phyloP scores from a whole-genome alignment of 1,284 basidiomycete species.

The Blastosporella zonata region DNA sequence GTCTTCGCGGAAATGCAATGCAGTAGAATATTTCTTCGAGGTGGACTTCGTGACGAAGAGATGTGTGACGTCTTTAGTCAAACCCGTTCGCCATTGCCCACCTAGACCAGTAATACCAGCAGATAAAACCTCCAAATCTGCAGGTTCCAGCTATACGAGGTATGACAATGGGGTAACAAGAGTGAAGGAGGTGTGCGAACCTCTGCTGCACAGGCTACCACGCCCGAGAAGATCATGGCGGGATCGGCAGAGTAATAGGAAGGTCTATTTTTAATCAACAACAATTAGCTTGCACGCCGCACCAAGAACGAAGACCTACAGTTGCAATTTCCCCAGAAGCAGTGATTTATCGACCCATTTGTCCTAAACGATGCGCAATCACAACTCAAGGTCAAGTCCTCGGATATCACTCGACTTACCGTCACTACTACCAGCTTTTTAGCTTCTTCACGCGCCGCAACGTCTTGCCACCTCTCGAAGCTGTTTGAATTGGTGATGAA shows the following conservation, averaged over 20 bases:
- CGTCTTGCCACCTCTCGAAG: conserved; percentile 51
- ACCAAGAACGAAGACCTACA: conserved; percentile 37
- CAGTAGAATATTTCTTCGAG: conserved; percentile 55
- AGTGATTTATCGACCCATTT: conserved; percentile 70
- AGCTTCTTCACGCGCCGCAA: conserved; percentile 23
- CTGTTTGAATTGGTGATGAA: conserved; percentile 51
- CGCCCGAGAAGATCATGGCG: conserved; percentile 76
- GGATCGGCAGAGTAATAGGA: conserved; percentile 75
- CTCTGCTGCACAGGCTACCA: conserved; percentile 68
- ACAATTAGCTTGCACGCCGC: neutral
- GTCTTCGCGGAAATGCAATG: conserved; percentile 52
- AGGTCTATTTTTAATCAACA: conserved; percentile 31
- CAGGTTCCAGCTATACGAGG: conserved; percentile 43
- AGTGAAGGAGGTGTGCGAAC: conserved; percentile 35
- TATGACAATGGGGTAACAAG: neutral
- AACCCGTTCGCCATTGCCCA: conserved; percentile 72
- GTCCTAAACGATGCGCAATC: conserved; percentile 33
- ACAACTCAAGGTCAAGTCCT: conserved; percentile 7
- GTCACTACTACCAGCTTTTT: conserved; percentile 38
- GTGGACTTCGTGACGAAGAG: conserved; percentile 59
- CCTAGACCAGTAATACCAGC: conserved; percentile 76
- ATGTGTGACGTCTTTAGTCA: conserved; percentile 85
- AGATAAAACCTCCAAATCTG: conserved; percentile 72
- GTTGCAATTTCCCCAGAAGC: conserved; percentile 54
- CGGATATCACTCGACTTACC: conserved; percentile 28